Evolutionary conservation across 2,329 filamentous ascomycete species (phyloP).

Genomic region (Microcera coccophila): DNA sequence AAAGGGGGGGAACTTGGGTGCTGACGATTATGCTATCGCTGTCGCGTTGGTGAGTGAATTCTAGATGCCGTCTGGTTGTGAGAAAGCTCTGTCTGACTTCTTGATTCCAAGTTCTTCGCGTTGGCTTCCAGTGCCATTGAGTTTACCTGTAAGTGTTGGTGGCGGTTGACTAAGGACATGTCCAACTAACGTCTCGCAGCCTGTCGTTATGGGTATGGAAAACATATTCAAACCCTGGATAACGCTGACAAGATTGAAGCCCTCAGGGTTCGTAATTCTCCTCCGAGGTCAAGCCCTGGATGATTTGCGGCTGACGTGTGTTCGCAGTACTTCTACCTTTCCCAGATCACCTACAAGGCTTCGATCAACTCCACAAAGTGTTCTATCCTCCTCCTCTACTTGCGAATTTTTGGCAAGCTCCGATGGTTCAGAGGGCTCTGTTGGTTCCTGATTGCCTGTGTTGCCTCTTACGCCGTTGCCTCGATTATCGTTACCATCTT

Average conservation of each 20-base stretch:
- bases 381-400: constrained; percentile 33
- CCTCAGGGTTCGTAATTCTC: constrained; percentile 13
- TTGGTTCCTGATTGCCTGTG: constrained; percentile 21
- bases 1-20: constrained; percentile 17
- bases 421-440: constrained; percentile 25
- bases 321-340: constrained; percentile 24
- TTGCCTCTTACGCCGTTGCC: constrained; percentile 25
- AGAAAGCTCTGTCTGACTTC: background rate
- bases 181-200: constrained; percentile 11
- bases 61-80: background rate
- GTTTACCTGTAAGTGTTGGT: constrained; percentile 11
- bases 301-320: background rate
- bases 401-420: constrained; percentile 30
- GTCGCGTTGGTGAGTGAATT: constrained; percentile 17
- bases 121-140: constrained; percentile 14
- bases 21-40: constrained; percentile 22
- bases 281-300: background rate
- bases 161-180: background rate
- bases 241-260: constrained; percentile 16
- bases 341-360: constrained; percentile 30
- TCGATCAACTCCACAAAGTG: constrained; percentile 32
- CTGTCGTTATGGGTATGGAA: constrained; percentile 23
- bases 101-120: constrained; percentile 9
- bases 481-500: constrained; percentile 28
- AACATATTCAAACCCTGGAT: constrained; percentile 12